Evolutionary conservation across 2,329 filamentous ascomycete species (phyloP).

Genomic region (Calycina herbarum): DNA sequence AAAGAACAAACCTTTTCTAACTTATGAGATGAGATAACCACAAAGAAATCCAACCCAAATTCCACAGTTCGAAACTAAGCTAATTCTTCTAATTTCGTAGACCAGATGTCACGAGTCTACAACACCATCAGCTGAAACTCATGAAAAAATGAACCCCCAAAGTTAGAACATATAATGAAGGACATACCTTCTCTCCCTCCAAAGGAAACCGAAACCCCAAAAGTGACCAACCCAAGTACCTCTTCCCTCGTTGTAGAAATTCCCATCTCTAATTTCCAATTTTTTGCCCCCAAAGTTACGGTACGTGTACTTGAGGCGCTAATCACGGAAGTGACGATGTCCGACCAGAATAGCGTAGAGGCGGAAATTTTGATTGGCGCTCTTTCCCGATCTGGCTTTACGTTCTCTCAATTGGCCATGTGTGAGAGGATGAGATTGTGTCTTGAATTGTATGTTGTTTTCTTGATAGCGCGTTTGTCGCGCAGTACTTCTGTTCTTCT

Average conservation of each 20-base stretch:
- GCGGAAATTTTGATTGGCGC: background rate
- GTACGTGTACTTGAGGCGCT: background rate
- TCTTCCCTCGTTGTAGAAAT: background rate
- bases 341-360: background rate
- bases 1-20: background rate
- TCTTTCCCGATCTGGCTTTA: no score
- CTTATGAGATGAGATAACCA: background rate
- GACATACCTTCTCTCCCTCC: background rate
- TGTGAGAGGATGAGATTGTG: no score
- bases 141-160: background rate
- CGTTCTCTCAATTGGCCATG: no score
- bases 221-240: background rate
- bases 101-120: background rate
- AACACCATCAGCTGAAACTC: background rate
- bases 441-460: no score
- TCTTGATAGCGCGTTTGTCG: no score
- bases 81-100: no score
- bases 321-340: background rate
- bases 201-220: background rate
- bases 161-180: background rate
- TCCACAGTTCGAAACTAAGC: background rate
- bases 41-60: background rate
- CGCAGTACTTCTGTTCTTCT: no score
- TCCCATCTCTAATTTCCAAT: constrained; percentile 1
- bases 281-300: background rate